Conservation (phyloP, 441 rosid species). For the Manihot esculenta region DNA sequence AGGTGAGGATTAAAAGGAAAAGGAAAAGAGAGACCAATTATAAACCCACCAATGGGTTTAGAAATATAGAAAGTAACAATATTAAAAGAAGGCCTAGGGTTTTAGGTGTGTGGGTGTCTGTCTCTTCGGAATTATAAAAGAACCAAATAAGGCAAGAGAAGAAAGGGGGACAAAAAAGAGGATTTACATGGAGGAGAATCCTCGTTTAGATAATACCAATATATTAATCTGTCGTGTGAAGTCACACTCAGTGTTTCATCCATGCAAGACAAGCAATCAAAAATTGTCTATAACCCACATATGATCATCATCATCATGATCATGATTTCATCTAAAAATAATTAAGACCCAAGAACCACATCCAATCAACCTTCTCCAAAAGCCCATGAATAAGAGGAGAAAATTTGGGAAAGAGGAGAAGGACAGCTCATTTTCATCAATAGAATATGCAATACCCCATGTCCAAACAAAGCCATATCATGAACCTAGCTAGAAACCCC, state of each 20-base stretch:
- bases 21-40: slow-evolving; percentile 11
- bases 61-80: not conserved
- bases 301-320: not conserved
- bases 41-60: slow-evolving; percentile 7
- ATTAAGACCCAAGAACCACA: slow-evolving; percentile 2
- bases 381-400: slow-evolving; percentile 21
- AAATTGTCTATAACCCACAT: slow-evolving; percentile 30
- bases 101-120: slow-evolving; percentile 20
- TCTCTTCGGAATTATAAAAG: slow-evolving; percentile 4
- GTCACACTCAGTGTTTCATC: slow-evolving; percentile 45
- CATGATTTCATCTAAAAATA: slow-evolving; percentile 19
- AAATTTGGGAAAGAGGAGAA: not conserved
- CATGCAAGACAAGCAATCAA: slow-evolving; percentile 52
- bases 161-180: slow-evolving; percentile 31
- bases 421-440: slow-evolving; percentile 47
- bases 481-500: slow-evolving; percentile 23
- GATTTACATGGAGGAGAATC: slow-evolving; percentile 40
- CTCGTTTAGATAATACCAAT: slow-evolving; percentile 37
- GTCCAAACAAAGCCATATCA: slow-evolving; percentile 36
- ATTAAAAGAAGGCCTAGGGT: slow-evolving; percentile 26
- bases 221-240: slow-evolving; percentile 36
- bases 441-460: slow-evolving; percentile 15
- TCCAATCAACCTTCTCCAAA: slow-evolving; percentile 31
- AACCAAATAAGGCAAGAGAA: slow-evolving; percentile 34
- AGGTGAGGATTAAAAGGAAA: too few species aligned